Evolutionary conservation across 2,329 filamentous ascomycete species (phyloP), one percentile per base, ranked within the genome.

Genomic region (Conoideocrella luteorostrata): DNA sequence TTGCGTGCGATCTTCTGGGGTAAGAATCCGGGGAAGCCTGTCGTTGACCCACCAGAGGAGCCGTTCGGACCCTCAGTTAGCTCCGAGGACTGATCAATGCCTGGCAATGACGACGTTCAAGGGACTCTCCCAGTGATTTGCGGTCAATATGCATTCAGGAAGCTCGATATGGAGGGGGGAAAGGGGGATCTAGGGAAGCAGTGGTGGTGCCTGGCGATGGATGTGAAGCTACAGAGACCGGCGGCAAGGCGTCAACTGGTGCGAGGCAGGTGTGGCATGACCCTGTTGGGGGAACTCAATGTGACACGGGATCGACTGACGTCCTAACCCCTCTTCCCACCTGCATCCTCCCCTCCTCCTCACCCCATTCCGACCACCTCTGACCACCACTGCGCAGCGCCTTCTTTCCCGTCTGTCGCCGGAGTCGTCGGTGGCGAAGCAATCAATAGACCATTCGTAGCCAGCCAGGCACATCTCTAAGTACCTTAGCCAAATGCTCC

Each of bases 21-120:
- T 49, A 48, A 44, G 45, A 55, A 51, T 54, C 52, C 47, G 52
- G 52, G 52, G 52, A 55, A 55, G 50, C 52, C 47, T 47, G 47
- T 50, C 48, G 15, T 33, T n/a, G 47, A 45, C 50, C 52, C 50
- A 48, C 48, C 37, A 44, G 33, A 29, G 36, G 22, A 38, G 32
- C 39, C 24, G 21, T 26, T 26, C 10, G n/a, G 20, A 17, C 22
- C 23, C 26, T 38, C 13, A 18, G 15, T 26, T 30, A n/a, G 30
- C 18, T 36, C 18, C 23, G 18, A 37, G n/a, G 39, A 24, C 11
- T 9, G 20, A 13, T 22, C 21, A 18, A 21, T 35, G 28, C 29
- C 28, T 18, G 29, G 18, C 24, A n/a, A 21, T 23, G 32, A 33
- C 11, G 23, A 28, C 38, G 34, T 12, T 28, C 15, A n/a, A 39